Evolutionary conservation across 2,329 filamentous ascomycete genomes (phyloP), one percentile per base, ranked within the genome.

Genomic region (Epicoccum nigrum): DNA sequence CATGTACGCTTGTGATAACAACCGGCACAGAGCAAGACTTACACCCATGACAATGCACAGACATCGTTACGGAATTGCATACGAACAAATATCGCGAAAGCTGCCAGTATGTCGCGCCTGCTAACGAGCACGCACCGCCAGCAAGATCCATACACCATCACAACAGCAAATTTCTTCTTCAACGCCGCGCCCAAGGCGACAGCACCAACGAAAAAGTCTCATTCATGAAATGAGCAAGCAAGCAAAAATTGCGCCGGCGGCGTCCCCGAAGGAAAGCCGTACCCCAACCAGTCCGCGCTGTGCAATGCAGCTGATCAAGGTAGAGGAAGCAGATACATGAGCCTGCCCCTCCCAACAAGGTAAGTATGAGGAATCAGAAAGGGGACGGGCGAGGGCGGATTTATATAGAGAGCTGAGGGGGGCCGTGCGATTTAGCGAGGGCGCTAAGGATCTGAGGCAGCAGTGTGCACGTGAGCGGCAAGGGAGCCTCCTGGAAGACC

Each of bases 181-280:
- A 68, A 69, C 57, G 43, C 67, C 54, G 58, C 59, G 65, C 70
- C 12, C 54, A 31, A 63, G 51, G 70, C 68, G 51, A 34, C 45
- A 53, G 38, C 46, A 64, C 67, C 62, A 73, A 76, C 67, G 73
- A 77, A 76, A 75, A 71, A 62, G 55, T n/a, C n/a, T n/a, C n/a
- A n/a, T 27, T 23, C 19, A 38, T 34, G n/a, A 23, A 38, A 31
- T 32, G 35, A 39, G 51, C 39, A 19, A 55, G 57, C 62, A 58
- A 66, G 62, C 62, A 66, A 66, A 66, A 66, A 66, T 66, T 66
- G 58, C 60, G 52, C 63, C 68, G 57, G 53, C 65, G 62, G 69
- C 60, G 67, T 64, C 61, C 67, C 66, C 68, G 62, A 67, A 71
- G 62, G 64, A 68, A 63, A 64, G 60, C 67, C 65, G 64, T 62